These are phyloP conservation scores for Colletotrichum zoysiae DNA, from an alignment of 2,329 filamentous ascomycete genomes.

Conservation along the genomic window DNA sequence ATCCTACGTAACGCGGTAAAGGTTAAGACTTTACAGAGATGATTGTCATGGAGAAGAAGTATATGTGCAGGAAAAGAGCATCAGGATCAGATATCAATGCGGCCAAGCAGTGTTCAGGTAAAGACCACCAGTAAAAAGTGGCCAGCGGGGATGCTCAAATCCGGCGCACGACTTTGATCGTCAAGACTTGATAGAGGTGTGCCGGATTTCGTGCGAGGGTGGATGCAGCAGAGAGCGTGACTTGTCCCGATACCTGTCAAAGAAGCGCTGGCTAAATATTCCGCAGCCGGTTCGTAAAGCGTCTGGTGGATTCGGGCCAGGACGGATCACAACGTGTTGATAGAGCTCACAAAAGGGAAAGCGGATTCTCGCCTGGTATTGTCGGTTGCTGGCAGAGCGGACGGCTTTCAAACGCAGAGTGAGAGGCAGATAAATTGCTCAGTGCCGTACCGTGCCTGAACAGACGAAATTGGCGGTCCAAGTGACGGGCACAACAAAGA, in stretches of 20 bases:
- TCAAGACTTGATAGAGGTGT: slow-evolving; percentile 30
- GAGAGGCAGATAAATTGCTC: slow-evolving; percentile 17
- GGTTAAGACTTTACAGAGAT: slow-evolving; percentile 8
- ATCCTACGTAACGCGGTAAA: slow-evolving; percentile 17
- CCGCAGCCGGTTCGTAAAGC: slow-evolving; percentile 18
- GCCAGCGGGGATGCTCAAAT: slow-evolving; percentile 5
- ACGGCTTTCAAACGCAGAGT: slow-evolving; percentile 27
- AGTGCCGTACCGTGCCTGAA: slow-evolving; percentile 20
- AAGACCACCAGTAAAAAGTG: slow-evolving; percentile 17
- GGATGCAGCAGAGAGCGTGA: slow-evolving; percentile 26
- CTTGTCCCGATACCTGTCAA: slow-evolving; percentile 31
- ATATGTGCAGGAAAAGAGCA: slow-evolving; percentile 9
- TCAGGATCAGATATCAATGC: slow-evolving; percentile 24
- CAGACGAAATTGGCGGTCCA: slow-evolving; percentile 29
- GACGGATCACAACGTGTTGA: slow-evolving; percentile 3
- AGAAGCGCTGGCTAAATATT: slow-evolving; percentile 38
- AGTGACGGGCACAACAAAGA: slow-evolving; percentile 31
- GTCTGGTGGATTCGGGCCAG: slow-evolving; percentile 1
- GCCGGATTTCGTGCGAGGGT: slow-evolving; percentile 35
- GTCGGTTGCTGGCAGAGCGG: slow-evolving; percentile 18
- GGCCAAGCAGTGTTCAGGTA: slow-evolving; percentile 7
- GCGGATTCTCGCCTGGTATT: slow-evolving; percentile 30
- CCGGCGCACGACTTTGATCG: slow-evolving; percentile 14
- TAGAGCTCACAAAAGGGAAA: slow-evolving; percentile 16
- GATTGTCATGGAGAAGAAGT: slow-evolving; percentile 13